A percentile compares a stretch with the other conserved stretches of the same genome.
Evolutionary conservation across 176 grass and related monocot species (phyloP).

Genomic region (Hyparrhenia diplandra): DNA sequence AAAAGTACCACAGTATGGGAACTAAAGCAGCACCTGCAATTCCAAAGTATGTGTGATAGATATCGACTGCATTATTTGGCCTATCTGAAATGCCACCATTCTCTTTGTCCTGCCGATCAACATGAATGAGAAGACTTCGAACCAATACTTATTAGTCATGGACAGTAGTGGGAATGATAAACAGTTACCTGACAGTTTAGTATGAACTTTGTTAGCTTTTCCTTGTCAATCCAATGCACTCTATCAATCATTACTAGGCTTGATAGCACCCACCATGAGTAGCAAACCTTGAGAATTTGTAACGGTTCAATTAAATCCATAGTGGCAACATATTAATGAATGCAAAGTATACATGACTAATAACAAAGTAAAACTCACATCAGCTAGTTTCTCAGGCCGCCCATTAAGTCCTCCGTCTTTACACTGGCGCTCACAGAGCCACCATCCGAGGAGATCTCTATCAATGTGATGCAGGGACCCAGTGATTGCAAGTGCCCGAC

Average conservation of each 20-base stretch:
- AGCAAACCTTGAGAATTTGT: slow-evolving; percentile 62
- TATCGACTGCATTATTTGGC: slow-evolving; percentile 83
- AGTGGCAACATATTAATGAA: not conserved
- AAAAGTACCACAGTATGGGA: not conserved
- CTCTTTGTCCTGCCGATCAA: slow-evolving; percentile 57
- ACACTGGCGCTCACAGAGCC: slow-evolving; percentile 90
- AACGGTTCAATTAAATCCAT: slow-evolving; percentile 25
- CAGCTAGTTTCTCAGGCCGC: slow-evolving; percentile 81
- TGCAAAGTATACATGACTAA: not conserved
- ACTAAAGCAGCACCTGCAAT: slow-evolving; percentile 65
- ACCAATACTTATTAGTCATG: not conserved
- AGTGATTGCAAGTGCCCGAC: slow-evolving; percentile 75
- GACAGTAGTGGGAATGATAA: not conserved
- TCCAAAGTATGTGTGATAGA: slow-evolving; percentile 90
- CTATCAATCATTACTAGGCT: slow-evolving; percentile 96
- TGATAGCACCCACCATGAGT: slow-evolving; percentile 87
- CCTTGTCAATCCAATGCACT: slow-evolving; percentile 88
- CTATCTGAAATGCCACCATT: slow-evolving; percentile 98
- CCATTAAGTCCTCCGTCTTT: slow-evolving; percentile 92
- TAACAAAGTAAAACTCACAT: slow-evolving; percentile 45
- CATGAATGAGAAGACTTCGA: not conserved
- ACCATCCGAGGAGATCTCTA: slow-evolving; percentile 96
- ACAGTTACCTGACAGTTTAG: slow-evolving; percentile 75
- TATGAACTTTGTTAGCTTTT: slow-evolving; percentile 80
- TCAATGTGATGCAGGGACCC: slow-evolving; percentile 74